Base-by-base conservation (phyloP, 2,329 filamentous ascomycete species). In the Didymella exigua region DNA sequence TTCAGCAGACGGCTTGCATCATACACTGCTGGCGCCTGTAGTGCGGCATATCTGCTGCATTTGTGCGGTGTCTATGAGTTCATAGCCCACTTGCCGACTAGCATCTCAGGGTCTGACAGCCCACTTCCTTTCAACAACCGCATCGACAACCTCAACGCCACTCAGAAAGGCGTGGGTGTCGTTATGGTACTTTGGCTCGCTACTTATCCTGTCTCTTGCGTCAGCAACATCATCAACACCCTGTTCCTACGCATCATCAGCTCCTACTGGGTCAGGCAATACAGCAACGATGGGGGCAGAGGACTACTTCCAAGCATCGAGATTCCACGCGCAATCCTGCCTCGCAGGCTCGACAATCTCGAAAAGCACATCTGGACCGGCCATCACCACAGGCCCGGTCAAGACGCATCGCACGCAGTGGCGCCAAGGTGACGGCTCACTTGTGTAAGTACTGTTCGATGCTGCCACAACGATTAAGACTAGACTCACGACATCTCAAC, bases 251-350 rank as follows among this genome's bases (percentile, higher is more conserved):
- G 44, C 2, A 4, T 65, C 1, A 37, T 66, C 1, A 23, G 50
- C 10, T 48, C 57, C 1, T 44, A 61, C 1, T 66, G 59, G 58
- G 3, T 68, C 6, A 43, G 42, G 7, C 54, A 62, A 16, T 63
- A 67, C 23, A 47, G 30, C 29, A 66, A 61, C n/a, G 59, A 61
- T 1, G 47, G 53, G 2, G 58, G 61, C 2, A 30, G 40, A 0
- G 59, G 54, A 0, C 36, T 60, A 1, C 13, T 69, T 0, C 63
- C 65, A 1, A 61, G 62, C 18, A 37, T 67, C 9, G 66, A 69
- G 38, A 54, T 69, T 11, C 66, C 66, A 13, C 13, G 21, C 3
- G 7, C 33, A 1, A 18, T 16, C n/a, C 3, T n/a, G 8, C 33
- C 16, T 2, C 44, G 13, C 16, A 54, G 54, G 2, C 21, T 43